Evolutionary conservation across 2,329 filamentous ascomycete genomes (phyloP).

Genomic region (Scopulariopsis brevicaulis): DNA sequence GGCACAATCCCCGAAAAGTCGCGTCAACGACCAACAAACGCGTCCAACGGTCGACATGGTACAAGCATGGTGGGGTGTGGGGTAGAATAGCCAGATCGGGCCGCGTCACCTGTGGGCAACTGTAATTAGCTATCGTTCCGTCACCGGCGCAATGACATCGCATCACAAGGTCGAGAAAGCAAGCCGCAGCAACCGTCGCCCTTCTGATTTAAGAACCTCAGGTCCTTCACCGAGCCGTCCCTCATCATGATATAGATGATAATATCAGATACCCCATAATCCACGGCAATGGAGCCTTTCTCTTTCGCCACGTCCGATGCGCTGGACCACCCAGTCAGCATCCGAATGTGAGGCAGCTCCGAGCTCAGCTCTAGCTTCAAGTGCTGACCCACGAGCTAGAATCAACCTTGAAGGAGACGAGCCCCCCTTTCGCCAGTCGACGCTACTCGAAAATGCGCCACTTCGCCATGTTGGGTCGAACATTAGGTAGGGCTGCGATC

Average conservation of each 20-base stretch:
- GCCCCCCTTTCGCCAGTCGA: conserved; percentile 40
- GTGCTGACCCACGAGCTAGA: conserved; percentile 1
- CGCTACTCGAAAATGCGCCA: conserved; percentile 65
- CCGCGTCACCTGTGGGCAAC: background rate
- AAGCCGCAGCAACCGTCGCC: background rate
- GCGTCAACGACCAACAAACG: background rate
- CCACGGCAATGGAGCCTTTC: conserved; percentile 70
- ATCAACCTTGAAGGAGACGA: conserved; percentile 34
- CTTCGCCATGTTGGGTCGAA: conserved; percentile 83
- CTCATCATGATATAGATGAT: background rate
- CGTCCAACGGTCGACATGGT: background rate
- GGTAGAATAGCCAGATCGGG: background rate
- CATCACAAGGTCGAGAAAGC: background rate
- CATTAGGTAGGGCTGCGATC: conserved; percentile 40
- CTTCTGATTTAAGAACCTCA: background rate
- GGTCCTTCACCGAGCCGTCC: background rate
- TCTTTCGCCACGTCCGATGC: conserved; percentile 87
- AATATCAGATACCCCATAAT: background rate
- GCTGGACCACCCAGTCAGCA: conserved; percentile 60
- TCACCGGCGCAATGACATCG: background rate
- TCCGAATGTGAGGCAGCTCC: conserved; percentile 43
- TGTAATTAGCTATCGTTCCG: background rate
- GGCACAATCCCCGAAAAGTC: background rate
- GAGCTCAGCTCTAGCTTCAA: background rate
- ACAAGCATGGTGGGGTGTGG: background rate